Percentiles rank a stretch among this genome's conserved stretches.
phyloP scores from a whole-genome alignment of 345 rosid species.

The Iberis pinnata region DNA sequence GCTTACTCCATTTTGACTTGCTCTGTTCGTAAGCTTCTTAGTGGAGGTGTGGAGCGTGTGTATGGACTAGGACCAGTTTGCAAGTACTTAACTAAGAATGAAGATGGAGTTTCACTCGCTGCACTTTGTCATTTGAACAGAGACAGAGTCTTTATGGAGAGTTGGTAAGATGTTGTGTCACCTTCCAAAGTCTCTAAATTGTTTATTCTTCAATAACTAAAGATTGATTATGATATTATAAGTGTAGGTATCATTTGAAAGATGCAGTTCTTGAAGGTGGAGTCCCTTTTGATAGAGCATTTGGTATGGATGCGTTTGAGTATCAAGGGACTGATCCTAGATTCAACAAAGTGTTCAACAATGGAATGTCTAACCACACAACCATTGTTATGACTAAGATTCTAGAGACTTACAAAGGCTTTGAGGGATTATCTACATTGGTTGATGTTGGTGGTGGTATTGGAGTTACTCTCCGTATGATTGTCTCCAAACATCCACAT shows the following conservation, averaged over 20 bases:
- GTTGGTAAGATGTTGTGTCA: constrained; percentile 43
- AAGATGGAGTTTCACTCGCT: constrained; percentile 64
- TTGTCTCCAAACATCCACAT: constrained; percentile 51
- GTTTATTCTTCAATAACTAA: not conserved
- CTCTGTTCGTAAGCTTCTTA: constrained; percentile 34
- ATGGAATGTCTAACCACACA: constrained; percentile 61
- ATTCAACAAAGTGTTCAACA: constrained; percentile 66
- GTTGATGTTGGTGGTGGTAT: constrained; percentile 86
- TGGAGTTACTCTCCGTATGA: constrained; percentile 58
- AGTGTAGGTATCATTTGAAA: constrained; percentile 55
- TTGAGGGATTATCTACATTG: constrained; percentile 45
- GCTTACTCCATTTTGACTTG: constrained; percentile 52
- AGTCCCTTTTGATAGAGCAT: constrained; percentile 61
- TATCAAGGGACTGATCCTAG: constrained; percentile 60
- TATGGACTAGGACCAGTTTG: constrained; percentile 73
- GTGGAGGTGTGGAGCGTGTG: constrained; percentile 46
- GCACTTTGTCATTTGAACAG: constrained; percentile 62
- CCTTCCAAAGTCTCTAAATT: not conserved
- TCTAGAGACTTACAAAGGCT: constrained; percentile 60
- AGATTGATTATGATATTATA: not conserved
- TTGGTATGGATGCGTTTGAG: constrained; percentile 63
- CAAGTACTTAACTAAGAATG: constrained; percentile 59
- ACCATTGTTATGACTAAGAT: constrained; percentile 59
- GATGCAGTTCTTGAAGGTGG: constrained; percentile 73
- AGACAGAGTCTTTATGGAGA: constrained; percentile 78